A percentile compares a stretch with the other conserved stretches of the same genome.
phyloP scores from a whole-genome alignment of 164 flowering plant genomes.

The Kingdonia uniflora region DNA sequence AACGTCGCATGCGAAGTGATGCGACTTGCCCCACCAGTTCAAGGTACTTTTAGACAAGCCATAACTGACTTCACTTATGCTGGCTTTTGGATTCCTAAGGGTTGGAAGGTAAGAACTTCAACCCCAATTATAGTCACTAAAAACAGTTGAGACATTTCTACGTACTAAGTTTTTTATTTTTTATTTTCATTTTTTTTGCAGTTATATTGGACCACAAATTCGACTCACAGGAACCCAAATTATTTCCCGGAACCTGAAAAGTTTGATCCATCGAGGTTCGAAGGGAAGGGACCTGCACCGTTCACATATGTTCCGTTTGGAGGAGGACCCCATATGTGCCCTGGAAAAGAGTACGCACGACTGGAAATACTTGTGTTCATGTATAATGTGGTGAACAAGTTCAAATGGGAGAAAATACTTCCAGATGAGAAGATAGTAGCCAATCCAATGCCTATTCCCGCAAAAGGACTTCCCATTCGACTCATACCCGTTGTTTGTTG shows the following conservation, averaged over 20 bases:
- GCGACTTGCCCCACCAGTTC: slow-evolving; percentile 15
- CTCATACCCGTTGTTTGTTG: no score
- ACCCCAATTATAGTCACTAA: no score
- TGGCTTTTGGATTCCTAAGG: slow-evolving; percentile 16
- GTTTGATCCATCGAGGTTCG: no score
- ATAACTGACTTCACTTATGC: slow-evolving; percentile 13
- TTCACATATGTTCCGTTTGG: slow-evolving; percentile 15
- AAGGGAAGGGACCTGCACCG: slow-evolving; percentile 9
- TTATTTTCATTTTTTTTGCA: background rate
- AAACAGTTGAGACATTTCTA: no score
- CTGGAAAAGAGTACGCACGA: no score
- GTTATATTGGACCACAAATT: slow-evolving; percentile 11
- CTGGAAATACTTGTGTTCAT: no score
- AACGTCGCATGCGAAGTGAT: no score
- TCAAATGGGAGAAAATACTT: slow-evolving; percentile 13
- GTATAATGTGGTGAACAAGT: no score
- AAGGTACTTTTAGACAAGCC: no score
- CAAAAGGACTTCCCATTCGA: slow-evolving; percentile 8
- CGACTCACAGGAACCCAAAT: no score
- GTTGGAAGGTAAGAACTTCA: slow-evolving; percentile 21
- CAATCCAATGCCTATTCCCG: slow-evolving; percentile 7
- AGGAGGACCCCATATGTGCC: slow-evolving; percentile 13
- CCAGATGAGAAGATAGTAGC: slow-evolving; percentile 17
- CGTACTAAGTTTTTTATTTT: no score
- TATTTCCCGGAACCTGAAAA: no score